Percentiles rank a stretch among this genome's conserved stretches.
phyloP scores from a whole-genome alignment of 2,329 filamentous ascomycete species.

The Aspergillus vadensis region DNA sequence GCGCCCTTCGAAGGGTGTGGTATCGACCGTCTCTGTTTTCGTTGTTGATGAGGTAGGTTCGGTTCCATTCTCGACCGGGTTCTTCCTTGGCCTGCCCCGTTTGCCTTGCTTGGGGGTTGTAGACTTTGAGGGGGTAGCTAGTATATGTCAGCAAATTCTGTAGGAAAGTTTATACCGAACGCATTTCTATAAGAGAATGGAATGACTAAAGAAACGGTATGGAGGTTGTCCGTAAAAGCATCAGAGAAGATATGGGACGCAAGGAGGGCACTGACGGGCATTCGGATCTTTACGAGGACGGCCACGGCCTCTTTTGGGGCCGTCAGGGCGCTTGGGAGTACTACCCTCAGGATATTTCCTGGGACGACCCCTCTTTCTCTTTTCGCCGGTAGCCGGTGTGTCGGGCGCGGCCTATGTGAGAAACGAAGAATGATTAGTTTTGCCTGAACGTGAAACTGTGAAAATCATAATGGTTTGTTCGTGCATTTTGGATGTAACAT shows the following conservation, averaged over 20 bases:
- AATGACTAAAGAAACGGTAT: no score
- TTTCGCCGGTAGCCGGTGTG: conserved; percentile 30
- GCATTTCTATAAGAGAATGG: background rate
- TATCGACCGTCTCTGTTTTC: conserved; percentile 19
- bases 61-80: conserved; percentile 19
- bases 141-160: conserved; percentile 1
- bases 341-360: conserved; percentile 33
- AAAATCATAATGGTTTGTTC: background rate
- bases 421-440: background rate
- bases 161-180: background rate
- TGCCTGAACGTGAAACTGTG: background rate
- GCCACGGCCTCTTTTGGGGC: conserved; percentile 37
- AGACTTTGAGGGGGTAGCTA: conserved; percentile 20
- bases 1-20: conserved; percentile 27
- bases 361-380: conserved; percentile 38
- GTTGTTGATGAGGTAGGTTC: conserved; percentile 15
- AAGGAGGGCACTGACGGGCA: background rate
- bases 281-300: conserved; percentile 33
- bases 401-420: conserved; percentile 15
- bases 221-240: background rate
- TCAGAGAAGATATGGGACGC: background rate
- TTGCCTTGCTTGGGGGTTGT: conserved; percentile 24
- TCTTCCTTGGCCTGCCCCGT: conserved; percentile 30
- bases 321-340: conserved; percentile 26
- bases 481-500: background rate